Evolutionary conservation across 2,329 filamentous ascomycete species (phyloP), one percentile per base, ranked within the genome.

Genomic region (Venturia asperata): DNA sequence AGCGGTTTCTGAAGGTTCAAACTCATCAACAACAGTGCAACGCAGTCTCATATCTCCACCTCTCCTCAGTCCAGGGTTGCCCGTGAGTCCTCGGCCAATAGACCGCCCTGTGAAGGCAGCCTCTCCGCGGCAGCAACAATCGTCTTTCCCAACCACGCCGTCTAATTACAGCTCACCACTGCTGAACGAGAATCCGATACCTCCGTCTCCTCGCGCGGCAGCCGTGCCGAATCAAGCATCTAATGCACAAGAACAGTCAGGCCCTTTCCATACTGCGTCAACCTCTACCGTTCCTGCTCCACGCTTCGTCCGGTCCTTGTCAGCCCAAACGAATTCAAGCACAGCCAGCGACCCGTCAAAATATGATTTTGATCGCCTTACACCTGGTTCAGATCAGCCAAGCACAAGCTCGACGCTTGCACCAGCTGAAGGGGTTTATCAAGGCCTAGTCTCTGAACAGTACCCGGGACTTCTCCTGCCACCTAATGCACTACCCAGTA

Each of bases 401-500:
- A 64, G 37, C 21, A 27, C 63, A 27, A 45, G 37, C 24, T 56
- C 63, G 19, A 24, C 49, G 5, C 11, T 15, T 10, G 60, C 63
- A 24, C 63, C 63, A 30, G 27, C 15, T 5, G 60, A 65, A 64
- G 74, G 80, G 65, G 85, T 96, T 27, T 95, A 87, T 74, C 88
- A 82, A 70, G 91, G 91, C 0, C 82, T 97, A 27, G 82, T 91
- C 5, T 91, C 89, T 0, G 91, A 96, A 0, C 90, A 96, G 69
- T 93, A 92, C 73, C 92, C 93, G 0, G 89, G 91, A 68, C 82
- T 97, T 9, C 78, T 97, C 27, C 81, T 99, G 1, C 87, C 92
- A 11, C 93, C 94, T 0, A 95, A 96, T 73, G 92, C 92, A 6
- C 80, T 99, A 9, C 89, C 91, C 3, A 91, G 90, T 1, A 88